Evolutionary conservation across 441 rosid genomes (phyloP).

Genomic region (Populus hybrid): DNA sequence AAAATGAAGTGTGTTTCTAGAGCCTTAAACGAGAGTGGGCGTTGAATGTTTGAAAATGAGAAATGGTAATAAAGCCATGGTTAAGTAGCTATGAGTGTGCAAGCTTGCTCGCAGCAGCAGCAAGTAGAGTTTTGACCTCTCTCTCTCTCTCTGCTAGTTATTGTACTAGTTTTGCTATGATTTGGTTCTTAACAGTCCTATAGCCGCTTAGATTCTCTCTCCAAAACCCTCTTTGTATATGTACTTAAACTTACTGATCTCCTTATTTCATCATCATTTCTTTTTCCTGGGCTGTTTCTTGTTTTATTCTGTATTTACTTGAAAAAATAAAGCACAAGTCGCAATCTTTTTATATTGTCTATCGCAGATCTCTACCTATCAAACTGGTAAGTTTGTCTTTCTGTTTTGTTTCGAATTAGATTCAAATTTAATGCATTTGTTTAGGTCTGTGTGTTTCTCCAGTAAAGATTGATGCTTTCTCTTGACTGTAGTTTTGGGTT

Average conservation of each 20-base stretch:
- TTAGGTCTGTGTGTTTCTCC: background rate
- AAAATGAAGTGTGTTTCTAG: background rate
- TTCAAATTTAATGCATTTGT: conserved; percentile 18
- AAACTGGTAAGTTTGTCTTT: conserved; percentile 24
- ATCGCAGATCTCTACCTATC: background rate
- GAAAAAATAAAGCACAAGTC: background rate
- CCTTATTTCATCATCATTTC: background rate
- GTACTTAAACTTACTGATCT: background rate
- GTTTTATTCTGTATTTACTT: background rate
- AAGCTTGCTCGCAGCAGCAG: background rate
- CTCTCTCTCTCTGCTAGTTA: background rate
- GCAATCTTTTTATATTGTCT: background rate
- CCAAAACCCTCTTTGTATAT: background rate
- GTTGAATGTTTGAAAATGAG: background rate
- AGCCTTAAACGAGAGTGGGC: conserved; percentile 12
- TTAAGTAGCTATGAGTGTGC: conserved; percentile 3
- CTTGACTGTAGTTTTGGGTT: conserved; percentile 23
- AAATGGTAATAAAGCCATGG: conserved; percentile 11
- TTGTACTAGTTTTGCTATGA: background rate
- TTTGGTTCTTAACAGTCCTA: background rate
- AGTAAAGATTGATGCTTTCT: conserved; percentile 14
- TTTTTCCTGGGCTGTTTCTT: background rate
- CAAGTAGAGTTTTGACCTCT: conserved; percentile 14
- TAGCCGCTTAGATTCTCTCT: conserved; percentile 4
- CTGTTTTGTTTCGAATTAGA: background rate